Percentiles rank a stretch among this genome's conserved stretches.
These are phyloP conservation scores for Nothophytophthora sp. DNA, from an alignment of 352 stramenopile species.

Conservation along the genomic window DNA sequence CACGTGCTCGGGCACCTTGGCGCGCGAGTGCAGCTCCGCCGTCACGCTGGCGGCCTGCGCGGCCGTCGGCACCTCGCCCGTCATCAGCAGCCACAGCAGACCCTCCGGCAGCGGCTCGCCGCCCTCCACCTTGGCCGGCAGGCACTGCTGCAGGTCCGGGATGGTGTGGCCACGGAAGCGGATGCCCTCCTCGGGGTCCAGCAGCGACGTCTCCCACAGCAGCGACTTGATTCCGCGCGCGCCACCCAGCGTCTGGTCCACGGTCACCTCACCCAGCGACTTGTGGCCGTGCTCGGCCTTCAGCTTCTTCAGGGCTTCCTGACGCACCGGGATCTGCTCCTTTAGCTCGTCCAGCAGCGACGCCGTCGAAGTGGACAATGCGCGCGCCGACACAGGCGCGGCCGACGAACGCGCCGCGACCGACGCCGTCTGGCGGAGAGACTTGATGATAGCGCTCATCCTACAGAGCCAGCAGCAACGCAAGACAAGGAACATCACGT, in stretches of 20 bases:
- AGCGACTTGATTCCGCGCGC: constrained; percentile 98
- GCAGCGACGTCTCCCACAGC: constrained; percentile 98
- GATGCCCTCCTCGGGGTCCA: constrained; percentile 97
- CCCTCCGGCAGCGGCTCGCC: constrained; percentile 97
- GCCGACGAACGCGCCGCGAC: constrained; percentile 35
- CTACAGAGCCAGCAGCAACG: neutral
- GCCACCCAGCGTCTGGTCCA: constrained; percentile 97
- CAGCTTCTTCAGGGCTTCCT: constrained; percentile 94
- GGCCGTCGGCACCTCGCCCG: constrained; percentile 96
- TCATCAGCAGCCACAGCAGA: constrained; percentile 98
- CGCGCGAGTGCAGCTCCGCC: constrained; percentile 94
- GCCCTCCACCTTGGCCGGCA: constrained; percentile 91
- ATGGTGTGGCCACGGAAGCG: constrained; percentile 99
- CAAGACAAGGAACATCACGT: no score
- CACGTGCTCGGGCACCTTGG: constrained; percentile 96
- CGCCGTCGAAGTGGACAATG: constrained; percentile 67
- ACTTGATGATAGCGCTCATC: constrained; percentile 77
- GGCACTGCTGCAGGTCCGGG: constrained; percentile 96
- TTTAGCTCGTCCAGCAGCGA: constrained; percentile 86
- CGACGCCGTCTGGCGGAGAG: constrained; percentile 51
- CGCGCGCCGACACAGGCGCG: constrained; percentile 37
- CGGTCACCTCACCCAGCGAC: constrained; percentile 93
- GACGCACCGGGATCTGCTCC: constrained; percentile 90
- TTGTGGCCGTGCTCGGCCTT: constrained; percentile 94
- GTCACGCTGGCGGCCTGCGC: constrained; percentile 96